Base-by-base conservation (phyloP, 2,329 filamentous ascomycete genomes). In the Verticillium nonalfalfae region DNA sequence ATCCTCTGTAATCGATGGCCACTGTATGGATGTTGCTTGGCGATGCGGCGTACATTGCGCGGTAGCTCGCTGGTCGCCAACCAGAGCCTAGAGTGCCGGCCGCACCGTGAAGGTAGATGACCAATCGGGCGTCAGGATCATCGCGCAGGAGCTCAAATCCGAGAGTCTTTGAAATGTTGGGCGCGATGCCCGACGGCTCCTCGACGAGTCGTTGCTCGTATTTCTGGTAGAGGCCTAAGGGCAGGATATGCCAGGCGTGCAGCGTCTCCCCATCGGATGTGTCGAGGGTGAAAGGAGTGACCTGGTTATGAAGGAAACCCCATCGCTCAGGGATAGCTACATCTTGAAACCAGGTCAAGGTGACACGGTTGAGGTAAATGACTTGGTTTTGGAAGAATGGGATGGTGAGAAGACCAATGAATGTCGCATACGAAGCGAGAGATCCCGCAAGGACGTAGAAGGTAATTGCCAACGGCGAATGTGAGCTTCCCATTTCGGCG, bases 201-300 rank as follows among this genome's bases (percentile, higher is more conserved):
- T 26, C 26, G 4, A 74, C 35, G 1, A 84, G 73, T 14, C 71
- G 65, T 18, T 78, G 70, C 67, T 89, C 85, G 67, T 91, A 78
- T 62, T 84, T 75, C 2, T 79, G 76, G 70, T 90, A 92, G 1
- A 90, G 74, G 62, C 84, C 84, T 1, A 90, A 72, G 0, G 90
- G 90, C n/a, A 92, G 75, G 52, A 93, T 80, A 71, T 93, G 90
- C 90, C 90, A 93, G 52, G 87, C 88, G 68, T 90, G 90, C 3
- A 93, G 74, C 0, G 76, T 84, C 70, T 90, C 85, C 39, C 85
- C 81, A 70, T 93, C 90, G 0, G 81, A 75, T 0, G 89, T 91
- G 2, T 72, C 73, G 45, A 93, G 73, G 58, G 82, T 84, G 70
- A 93, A 93, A 0, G 90, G 87, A 15, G 87, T 88, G 1, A 90